Base-by-base conservation (phyloP, 2,329 filamentous ascomycete species). In the Mycosphaerella arachidis region DNA sequence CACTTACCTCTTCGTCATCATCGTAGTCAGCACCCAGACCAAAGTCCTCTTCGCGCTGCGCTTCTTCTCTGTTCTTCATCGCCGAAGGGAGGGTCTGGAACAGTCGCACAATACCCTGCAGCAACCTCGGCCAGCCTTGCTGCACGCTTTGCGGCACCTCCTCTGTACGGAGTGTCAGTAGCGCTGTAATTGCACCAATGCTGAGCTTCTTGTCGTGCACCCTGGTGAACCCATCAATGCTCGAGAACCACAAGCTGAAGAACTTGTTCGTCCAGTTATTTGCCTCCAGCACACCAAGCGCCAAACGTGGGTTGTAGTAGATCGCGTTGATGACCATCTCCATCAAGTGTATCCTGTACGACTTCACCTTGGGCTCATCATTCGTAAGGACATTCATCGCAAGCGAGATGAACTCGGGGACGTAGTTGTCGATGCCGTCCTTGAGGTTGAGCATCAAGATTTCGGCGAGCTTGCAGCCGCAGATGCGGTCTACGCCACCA, bases 141-240 rank as follows among this genome's bases (percentile, higher is more conserved):
- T 95, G 92, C 30, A 99, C 90, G 71, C 92, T 97, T n/a, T 84
- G 80, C 0, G 94, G 94, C 7, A 99, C 89, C 70, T 95, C 89
- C 56, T 90, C 87, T 10, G 87, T 86, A 63, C 84, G 86, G 60
- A 99, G 78, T 50, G 87, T 90, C 55, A 99, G 84, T 10, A 99
- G 84, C 6, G 91, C 84, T 60, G 90, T 88, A 68, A 99, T 97
- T 51, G 92, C 93, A 18, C 92, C 90, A 69, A 99, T 97, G 63
- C 91, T 97, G 29, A 99, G 82, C 81, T 97, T 99, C 84, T 99
- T 99, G 80, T 99, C 94, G 74, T 99, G 94, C 2, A 99, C 94
- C 46, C 94, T 85, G 55, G 86, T 90, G 78, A 99, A 97, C 70
- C 86, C 88, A 63, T 96, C 89, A 79, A 99, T 99, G 78, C 88